Percentiles rank a stretch among this genome's conserved stretches.
Conservation (phyloP, 2,329 filamentous ascomycete species). For the Colletotrichum eremochloae region DNA sequence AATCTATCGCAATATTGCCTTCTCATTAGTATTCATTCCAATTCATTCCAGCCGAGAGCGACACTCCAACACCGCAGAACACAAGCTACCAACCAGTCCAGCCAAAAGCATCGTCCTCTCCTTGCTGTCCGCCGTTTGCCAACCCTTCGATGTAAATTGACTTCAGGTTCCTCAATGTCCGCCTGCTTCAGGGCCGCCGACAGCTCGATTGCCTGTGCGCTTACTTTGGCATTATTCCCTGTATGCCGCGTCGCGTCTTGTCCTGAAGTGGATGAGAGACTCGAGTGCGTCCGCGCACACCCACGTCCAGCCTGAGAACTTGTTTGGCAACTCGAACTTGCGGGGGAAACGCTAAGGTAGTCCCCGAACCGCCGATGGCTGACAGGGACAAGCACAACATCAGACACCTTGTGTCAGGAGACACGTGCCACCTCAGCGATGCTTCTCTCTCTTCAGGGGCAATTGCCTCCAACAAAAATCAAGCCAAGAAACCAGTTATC, state of each 20-base stretch:
- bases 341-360: constrained; percentile 40
- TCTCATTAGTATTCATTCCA: constrained; percentile 3
- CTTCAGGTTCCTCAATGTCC: not conserved
- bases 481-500: not conserved
- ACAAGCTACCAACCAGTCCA: not conserved
- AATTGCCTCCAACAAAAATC: not conserved
- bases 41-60: constrained; percentile 19
- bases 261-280: constrained; percentile 16
- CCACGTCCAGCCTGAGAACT: constrained; percentile 26
- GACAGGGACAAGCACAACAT: constrained; percentile 41
- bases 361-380: constrained; percentile 22
- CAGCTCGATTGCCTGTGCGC: constrained; percentile 6
- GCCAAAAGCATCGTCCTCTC: not conserved
- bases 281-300: constrained; percentile 23
- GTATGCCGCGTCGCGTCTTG: constrained; percentile 13
- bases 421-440: constrained; percentile 26
- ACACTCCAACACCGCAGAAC: constrained; percentile 5
- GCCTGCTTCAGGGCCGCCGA: constrained; percentile 1
- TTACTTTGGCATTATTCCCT: not conserved
- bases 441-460: constrained; percentile 11
- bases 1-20: constrained; percentile 15
- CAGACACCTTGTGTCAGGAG: constrained; percentile 29
- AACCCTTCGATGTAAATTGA: not conserved
- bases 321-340: constrained; percentile 41
- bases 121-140: no score